A percentile compares a stretch with the other conserved stretches of the same genome.
These are phyloP conservation scores for Salix viminalis DNA, from an alignment of 345 rosid genomes.

Conservation along the genomic window DNA sequence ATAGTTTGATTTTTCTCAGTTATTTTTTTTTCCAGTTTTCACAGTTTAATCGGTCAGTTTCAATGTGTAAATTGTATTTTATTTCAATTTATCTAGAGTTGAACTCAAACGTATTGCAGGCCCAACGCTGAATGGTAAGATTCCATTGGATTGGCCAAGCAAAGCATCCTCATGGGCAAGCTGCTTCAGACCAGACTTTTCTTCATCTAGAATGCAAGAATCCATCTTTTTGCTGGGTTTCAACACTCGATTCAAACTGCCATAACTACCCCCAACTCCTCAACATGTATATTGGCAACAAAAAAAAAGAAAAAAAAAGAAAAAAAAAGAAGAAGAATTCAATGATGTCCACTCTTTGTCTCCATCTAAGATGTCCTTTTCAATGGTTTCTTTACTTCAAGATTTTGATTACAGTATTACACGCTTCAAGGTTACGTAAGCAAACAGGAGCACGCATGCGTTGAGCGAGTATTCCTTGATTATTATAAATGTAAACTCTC, in stretches of 20 bases:
- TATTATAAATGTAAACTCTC: not conserved
- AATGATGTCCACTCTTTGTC: not conserved
- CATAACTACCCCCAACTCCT: not conserved
- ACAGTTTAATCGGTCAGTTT: no score
- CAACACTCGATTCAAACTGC: not conserved
- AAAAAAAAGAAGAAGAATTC: not conserved
- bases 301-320: no score
- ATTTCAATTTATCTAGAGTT: no score
- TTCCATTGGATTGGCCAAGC: not conserved
- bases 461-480: not conserved
- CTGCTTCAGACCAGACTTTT: not conserved
- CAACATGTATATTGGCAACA: no score
- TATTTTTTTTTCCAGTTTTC: no score
- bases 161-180: not conserved
- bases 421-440: not conserved
- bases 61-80: no score
- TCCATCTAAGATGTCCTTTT: not conserved
- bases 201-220: not conserved
- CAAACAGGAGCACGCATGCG: not conserved
- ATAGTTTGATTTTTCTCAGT: no score
- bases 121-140: no score
- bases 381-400: not conserved
- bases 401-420: not conserved
- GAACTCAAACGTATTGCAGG: no score
- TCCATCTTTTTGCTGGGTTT: not conserved